A percentile compares a stretch with the other conserved stretches of the same genome.
These are phyloP conservation scores for Penicillium egyptiacum DNA, from an alignment of 495 filamentous ascomycete species.

Conservation along the genomic window DNA sequence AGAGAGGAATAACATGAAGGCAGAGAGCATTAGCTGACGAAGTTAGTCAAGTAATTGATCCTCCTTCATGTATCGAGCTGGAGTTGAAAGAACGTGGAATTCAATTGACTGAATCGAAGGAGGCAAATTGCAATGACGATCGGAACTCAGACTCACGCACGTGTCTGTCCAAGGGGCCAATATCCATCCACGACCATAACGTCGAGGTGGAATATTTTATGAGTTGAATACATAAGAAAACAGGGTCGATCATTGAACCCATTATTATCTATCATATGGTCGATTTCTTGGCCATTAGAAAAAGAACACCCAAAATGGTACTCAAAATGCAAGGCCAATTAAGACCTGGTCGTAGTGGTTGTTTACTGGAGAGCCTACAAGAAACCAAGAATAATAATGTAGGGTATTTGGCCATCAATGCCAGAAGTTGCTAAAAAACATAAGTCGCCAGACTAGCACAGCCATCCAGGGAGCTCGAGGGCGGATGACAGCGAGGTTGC, in stretches of 20 bases:
- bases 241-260: too few species aligned
- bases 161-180: neutral
- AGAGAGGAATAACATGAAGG: constrained; percentile 20
- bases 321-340: neutral
- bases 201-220: neutral
- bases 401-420: constrained; percentile 4
- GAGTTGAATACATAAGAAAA: neutral
- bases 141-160: constrained; percentile 9
- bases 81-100: neutral
- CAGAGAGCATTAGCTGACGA: constrained; percentile 9
- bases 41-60: neutral
- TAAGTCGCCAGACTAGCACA: constrained; percentile 7
- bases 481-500: constrained; percentile 4
- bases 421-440: constrained; percentile 14
- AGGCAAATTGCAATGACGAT: neutral
- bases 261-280: neutral
- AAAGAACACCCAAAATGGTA: neutral
- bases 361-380: neutral
- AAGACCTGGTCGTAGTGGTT: neutral
- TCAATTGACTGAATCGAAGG: constrained; percentile 2
- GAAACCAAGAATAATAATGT: neutral
- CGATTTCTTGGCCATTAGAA: neutral
- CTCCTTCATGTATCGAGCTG: neutral
- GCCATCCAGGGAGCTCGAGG: constrained; percentile 15
- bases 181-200: neutral